These are phyloP conservation scores for Populus deltoides DNA, from an alignment of 345 rosid genomes.

Conservation along the genomic window DNA sequence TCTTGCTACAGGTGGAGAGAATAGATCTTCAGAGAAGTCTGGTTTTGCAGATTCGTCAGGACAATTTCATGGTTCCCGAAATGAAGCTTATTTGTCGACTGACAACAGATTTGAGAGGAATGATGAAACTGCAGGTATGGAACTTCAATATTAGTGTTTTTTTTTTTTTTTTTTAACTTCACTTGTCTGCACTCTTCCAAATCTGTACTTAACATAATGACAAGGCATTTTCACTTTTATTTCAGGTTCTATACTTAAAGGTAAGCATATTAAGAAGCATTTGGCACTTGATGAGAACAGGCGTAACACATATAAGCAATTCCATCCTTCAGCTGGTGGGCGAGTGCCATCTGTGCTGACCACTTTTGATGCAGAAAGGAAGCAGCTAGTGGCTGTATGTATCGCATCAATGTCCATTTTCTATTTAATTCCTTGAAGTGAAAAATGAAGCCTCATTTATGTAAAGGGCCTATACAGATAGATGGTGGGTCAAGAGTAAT, in stretches of 20 bases:
- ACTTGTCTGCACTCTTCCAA: background rate
- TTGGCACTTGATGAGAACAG: constrained; percentile 23
- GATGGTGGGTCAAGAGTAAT: background rate
- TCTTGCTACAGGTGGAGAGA: constrained; percentile 18
- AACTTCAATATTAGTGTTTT: background rate
- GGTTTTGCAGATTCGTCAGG: constrained; percentile 28
- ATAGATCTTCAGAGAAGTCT: constrained; percentile 26
- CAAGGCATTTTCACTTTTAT: constrained; percentile 7
- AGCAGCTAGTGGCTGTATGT: constrained; percentile 38
- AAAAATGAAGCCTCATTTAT: background rate
- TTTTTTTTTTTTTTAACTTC: too few species aligned
- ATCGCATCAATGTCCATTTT: constrained; percentile 9
- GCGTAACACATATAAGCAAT: constrained; percentile 24
- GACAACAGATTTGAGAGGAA: constrained; percentile 40
- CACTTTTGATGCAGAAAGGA: constrained; percentile 31
- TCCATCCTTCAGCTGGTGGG: constrained; percentile 7
- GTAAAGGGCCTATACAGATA: background rate
- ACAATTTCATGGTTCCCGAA: constrained; percentile 34
- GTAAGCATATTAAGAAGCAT: constrained; percentile 19
- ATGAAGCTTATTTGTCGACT: constrained; percentile 26
- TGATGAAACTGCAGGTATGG: constrained; percentile 20
- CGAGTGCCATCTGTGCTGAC: constrained; percentile 25
- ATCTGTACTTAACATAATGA: background rate
- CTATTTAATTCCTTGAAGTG: constrained; percentile 12
- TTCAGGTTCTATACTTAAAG: constrained; percentile 18